Evolutionary conservation across 2,329 filamentous ascomycete genomes (phyloP).

Genomic region (Aspergillus sp.): DNA sequence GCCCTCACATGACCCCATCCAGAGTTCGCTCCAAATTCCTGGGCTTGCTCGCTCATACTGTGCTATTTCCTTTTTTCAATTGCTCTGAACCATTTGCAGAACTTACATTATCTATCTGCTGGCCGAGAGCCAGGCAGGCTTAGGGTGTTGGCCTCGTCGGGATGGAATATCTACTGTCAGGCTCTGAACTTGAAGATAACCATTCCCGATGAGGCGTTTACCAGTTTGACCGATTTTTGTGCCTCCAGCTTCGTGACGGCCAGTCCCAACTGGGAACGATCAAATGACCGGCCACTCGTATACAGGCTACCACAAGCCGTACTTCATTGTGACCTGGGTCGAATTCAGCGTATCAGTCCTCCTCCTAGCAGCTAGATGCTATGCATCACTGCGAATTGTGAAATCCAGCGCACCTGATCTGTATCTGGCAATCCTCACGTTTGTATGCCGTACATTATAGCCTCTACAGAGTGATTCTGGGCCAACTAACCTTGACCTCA

Average conservation of each 20-base stretch:
- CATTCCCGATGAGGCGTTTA: background rate
- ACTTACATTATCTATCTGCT: background rate
- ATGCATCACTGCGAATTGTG: constrained; percentile 19
- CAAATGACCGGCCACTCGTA: background rate
- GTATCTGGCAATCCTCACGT: background rate
- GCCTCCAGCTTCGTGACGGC: background rate
- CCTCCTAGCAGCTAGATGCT: constrained; percentile 17
- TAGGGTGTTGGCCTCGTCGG: background rate
- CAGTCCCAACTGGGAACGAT: background rate
- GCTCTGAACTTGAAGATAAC: background rate
- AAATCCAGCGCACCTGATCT: constrained; percentile 16
- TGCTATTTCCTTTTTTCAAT: background rate
- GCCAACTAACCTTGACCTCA: background rate
- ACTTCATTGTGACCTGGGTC: constrained; percentile 16
- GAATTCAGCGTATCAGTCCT: constrained; percentile 16
- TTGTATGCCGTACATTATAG: background rate
- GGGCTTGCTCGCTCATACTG: background rate
- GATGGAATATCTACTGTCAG: background rate
- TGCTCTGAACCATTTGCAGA: background rate
- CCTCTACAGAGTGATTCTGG: background rate
- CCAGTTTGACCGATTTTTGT: background rate
- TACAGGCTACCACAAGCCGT: constrained; percentile 9
- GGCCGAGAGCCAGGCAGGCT: background rate
- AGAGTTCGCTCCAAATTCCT: background rate
- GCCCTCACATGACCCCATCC: background rate